Evolutionary conservation across 306 rosid genomes (phyloP).

Genomic region (Castanopsis chinensis): DNA sequence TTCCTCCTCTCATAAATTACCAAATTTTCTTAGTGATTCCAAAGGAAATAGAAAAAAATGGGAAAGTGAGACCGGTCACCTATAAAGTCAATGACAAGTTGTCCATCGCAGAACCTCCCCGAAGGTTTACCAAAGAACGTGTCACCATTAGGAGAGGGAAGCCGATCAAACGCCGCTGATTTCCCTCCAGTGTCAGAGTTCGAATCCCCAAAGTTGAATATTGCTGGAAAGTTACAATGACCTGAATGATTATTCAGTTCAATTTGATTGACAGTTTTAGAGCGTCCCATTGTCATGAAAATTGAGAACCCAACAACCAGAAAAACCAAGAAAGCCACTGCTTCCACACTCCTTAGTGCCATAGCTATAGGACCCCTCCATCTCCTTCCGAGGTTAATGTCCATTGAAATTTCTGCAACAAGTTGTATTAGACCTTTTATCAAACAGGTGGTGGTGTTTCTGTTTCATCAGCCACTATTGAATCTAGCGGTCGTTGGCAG

Average conservation of each 20-base stretch:
- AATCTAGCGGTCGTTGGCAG: too few relatives aligned
- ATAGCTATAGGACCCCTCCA: slow-evolving; percentile 14
- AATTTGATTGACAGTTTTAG: not conserved
- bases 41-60: not conserved
- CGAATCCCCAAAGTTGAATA: slow-evolving; percentile 35
- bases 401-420: slow-evolving; percentile 1
- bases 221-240: slow-evolving; percentile 19
- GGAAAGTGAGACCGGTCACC: slow-evolving; percentile 1
- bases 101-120: slow-evolving; percentile 32
- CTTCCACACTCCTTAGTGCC: not conserved
- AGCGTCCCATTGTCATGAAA: slow-evolving; percentile 7
- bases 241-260: not conserved
- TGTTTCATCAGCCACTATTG: too few relatives aligned
- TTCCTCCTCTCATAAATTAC: not conserved
- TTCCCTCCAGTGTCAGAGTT: slow-evolving; percentile 26
- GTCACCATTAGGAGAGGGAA: slow-evolving; percentile 22
- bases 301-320: not conserved
- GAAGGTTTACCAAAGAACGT: slow-evolving; percentile 29
- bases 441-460: not conserved
- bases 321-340: not conserved
- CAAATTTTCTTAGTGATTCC: not conserved
- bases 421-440: slow-evolving; percentile 2
- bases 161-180: slow-evolving; percentile 23
- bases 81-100: slow-evolving; percentile 23
- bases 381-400: slow-evolving; percentile 1